Conservation (phyloP, 129 eudicot genomes). For the Pulicaria dysenterica region DNA sequence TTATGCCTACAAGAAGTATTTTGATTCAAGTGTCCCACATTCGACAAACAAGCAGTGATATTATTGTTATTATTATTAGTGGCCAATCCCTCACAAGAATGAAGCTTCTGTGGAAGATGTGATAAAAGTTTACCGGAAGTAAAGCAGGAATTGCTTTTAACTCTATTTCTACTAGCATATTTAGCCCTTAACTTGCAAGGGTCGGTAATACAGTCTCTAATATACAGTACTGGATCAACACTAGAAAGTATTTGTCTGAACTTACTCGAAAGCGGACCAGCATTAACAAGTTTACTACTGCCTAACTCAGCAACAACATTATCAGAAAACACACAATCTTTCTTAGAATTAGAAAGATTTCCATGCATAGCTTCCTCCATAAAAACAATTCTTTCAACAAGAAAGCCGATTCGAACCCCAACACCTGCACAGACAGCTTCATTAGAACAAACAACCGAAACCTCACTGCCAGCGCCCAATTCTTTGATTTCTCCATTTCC, state of each 20-base stretch:
- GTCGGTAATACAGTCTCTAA: constrained; percentile 30
- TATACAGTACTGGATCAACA: constrained; percentile 55
- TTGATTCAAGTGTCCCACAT: constrained; percentile 1
- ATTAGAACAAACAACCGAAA: constrained; percentile 53
- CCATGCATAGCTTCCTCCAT: constrained; percentile 53
- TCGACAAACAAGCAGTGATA: constrained; percentile 1
- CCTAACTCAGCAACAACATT: constrained; percentile 12
- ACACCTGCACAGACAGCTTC: constrained; percentile 36
- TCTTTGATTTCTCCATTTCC: constrained; percentile 49
- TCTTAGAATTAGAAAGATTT: constrained; percentile 9
- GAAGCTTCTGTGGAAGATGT: constrained; percentile 2
- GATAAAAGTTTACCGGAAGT: neutral
- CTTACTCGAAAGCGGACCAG: constrained; percentile 45
- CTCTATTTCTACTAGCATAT: constrained; percentile 30
- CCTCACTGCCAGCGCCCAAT: constrained; percentile 61
- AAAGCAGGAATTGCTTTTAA: constrained; percentile 27
- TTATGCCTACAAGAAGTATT: constrained; percentile 12
- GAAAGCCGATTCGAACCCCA: constrained; percentile 56
- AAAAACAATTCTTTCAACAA: constrained; percentile 49
- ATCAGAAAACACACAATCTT: constrained; percentile 8
- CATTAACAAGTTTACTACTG: constrained; percentile 32
- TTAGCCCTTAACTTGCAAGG: constrained; percentile 23
- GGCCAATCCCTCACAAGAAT: constrained; percentile 28
- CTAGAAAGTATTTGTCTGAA: constrained; percentile 60
- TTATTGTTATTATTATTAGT: neutral